phyloP scores from a whole-genome alignment of 345 rosid species.

The Microcos paniculata region DNA sequence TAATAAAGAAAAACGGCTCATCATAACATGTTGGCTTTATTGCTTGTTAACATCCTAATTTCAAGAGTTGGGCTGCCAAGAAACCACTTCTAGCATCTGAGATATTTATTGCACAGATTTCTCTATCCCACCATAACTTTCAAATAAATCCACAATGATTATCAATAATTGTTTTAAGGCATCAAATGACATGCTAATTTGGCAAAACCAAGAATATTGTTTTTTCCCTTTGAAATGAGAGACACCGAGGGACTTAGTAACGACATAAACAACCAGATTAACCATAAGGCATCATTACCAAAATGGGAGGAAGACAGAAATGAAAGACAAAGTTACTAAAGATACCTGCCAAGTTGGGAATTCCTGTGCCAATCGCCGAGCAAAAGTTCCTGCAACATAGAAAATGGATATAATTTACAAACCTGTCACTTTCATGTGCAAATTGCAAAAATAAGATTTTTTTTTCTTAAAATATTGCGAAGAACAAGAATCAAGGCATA shows the following conservation, averaged over 20 bases:
- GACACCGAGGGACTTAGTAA: neutral
- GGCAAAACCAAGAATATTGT: neutral
- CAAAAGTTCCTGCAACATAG: conserved; percentile 63
- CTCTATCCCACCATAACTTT: neutral
- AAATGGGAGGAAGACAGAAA: neutral
- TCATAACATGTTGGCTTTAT: neutral
- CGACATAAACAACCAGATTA: neutral
- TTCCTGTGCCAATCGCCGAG: conserved; percentile 75
- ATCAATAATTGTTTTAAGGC: neutral
- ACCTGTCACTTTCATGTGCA: neutral
- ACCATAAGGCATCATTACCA: neutral
- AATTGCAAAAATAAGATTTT: neutral
- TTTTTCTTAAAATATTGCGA: neutral
- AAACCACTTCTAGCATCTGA: neutral
- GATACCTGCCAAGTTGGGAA: conserved; percentile 94
- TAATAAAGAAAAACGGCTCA: neutral
- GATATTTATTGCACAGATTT: neutral
- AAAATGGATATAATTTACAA: conserved; percentile 1
- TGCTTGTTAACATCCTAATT: neutral
- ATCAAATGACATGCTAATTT: neutral
- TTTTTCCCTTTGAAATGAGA: neutral
- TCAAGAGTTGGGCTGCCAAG: neutral
- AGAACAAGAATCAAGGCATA: neutral
- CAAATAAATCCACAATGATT: neutral
- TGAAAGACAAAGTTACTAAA: conserved; percentile 1